Evolutionary conservation across 495 filamentous ascomycete species (phyloP).

Genomic region (Ascodesmis nigricans): DNA sequence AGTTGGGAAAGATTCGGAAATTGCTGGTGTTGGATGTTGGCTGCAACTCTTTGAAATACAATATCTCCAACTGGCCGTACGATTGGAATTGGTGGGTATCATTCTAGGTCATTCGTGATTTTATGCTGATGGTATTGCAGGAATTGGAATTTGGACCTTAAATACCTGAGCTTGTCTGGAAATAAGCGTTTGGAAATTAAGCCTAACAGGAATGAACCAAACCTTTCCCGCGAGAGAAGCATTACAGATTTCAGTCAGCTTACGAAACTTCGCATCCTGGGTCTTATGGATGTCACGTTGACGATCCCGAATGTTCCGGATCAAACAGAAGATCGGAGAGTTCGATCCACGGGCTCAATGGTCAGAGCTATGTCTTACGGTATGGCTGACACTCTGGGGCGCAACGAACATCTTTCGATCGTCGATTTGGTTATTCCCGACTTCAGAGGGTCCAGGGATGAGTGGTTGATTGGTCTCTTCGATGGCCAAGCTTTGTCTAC

Average conservation of each 20-base stretch:
- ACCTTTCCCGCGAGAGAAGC: constrained; percentile 37
- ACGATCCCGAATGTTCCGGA: constrained; percentile 83
- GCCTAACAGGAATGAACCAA: constrained; percentile 36
- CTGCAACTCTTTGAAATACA: constrained; percentile 95
- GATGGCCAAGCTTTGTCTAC: constrained; percentile 70
- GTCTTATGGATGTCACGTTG: constrained; percentile 94
- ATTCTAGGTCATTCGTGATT: neutral
- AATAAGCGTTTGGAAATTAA: constrained; percentile 98
- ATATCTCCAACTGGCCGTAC: constrained; percentile 96
- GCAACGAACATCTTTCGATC: constrained; percentile 85
- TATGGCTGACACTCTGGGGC: constrained; percentile 92
- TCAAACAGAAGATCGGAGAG: constrained; percentile 81
- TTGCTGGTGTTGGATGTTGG: constrained; percentile 80
- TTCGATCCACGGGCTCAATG: constrained; percentile 80
- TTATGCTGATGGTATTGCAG: constrained; percentile 6
- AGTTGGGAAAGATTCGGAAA: constrained; percentile 83
- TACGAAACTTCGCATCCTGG: constrained; percentile 65
- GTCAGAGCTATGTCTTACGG: constrained; percentile 78
- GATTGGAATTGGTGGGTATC: constrained; percentile 77
- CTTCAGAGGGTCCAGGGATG: constrained; percentile 73
- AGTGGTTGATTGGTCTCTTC: constrained; percentile 81
- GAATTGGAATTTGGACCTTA: constrained; percentile 84
- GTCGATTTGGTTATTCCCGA: constrained; percentile 91
- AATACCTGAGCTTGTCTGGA: constrained; percentile 88
- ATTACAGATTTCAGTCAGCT: constrained; percentile 82